Evolutionary conservation across 2,329 filamentous ascomycete genomes (phyloP).

Genomic region (Coniochaeta sp.): DNA sequence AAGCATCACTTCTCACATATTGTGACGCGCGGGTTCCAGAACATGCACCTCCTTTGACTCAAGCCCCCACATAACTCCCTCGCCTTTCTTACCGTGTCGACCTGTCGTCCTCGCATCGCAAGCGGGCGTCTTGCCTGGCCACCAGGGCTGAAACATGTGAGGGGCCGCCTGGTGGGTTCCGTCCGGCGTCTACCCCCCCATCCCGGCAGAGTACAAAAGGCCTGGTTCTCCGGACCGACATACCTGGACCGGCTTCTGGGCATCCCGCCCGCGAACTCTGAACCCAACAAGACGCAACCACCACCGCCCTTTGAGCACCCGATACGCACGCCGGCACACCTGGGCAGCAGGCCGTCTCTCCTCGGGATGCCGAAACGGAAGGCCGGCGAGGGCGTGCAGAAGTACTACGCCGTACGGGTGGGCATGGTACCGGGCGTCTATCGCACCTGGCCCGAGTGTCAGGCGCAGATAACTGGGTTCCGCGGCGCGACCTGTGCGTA

Average conservation of each 20-base stretch:
- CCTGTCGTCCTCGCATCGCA: neutral
- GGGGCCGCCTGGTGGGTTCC: neutral
- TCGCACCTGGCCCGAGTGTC: constrained; percentile 52
- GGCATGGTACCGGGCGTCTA: constrained; percentile 56
- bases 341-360: neutral
- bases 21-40: neutral
- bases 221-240: neutral
- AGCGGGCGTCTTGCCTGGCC: neutral
- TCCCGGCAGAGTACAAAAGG: neutral
- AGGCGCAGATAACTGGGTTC: constrained; percentile 52
- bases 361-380: constrained; percentile 1
- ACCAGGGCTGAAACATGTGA: neutral
- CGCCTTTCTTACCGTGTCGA: neutral
- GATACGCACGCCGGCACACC: neutral
- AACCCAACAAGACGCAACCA: neutral
- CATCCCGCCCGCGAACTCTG: neutral
- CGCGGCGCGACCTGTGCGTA: constrained; percentile 61
- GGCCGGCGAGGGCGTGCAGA: constrained; percentile 23
- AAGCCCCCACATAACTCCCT: neutral
- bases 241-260: neutral
- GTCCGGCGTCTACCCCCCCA: neutral
- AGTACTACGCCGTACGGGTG: constrained; percentile 56
- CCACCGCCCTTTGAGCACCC: neutral
- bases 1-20: neutral
- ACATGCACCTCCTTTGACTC: neutral